Percentiles rank a stretch among this genome's conserved stretches.
Evolutionary conservation across 257 asterid species (phyloP).

Genomic region (Solanum ossicruentum): DNA sequence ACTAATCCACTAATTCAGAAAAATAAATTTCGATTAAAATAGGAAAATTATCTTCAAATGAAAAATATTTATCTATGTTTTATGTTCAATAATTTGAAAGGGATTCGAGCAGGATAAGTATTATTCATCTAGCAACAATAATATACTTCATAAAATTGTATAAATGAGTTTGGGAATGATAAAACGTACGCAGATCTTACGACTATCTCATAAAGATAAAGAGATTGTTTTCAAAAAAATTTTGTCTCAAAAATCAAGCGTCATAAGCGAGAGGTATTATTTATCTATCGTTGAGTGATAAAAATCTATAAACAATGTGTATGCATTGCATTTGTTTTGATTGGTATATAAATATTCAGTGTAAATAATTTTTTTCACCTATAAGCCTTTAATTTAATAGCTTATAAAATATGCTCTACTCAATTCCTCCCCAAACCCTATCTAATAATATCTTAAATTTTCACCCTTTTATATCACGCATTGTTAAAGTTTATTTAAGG

Average conservation of each 20-base stretch:
- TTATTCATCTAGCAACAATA: background rate
- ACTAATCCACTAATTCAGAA: background rate
- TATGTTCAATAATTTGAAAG: background rate
- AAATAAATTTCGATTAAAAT: background rate
- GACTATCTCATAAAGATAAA: too few species aligned
- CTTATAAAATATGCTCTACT: background rate
- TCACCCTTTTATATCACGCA: too few species aligned
- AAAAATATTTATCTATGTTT: background rate
- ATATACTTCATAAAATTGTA: too few species aligned
- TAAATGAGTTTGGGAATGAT: too few species aligned
- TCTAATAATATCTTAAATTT: background rate
- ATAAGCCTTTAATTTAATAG: background rate
- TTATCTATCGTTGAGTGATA: background rate
- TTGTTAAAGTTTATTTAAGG: background rate
- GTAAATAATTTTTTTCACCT: background rate
- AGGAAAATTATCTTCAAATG: background rate
- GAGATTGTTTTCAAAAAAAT: too few species aligned
- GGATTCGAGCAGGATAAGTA: background rate
- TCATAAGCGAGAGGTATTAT: too few species aligned
- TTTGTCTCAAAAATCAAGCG: too few species aligned
- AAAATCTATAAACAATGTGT: background rate
- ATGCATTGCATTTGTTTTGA: background rate
- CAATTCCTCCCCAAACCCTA: background rate
- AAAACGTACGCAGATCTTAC: too few species aligned
- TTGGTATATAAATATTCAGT: background rate